These are phyloP conservation scores for Carallia pectinifolia DNA, from an alignment of 345 rosid genomes.

Conservation along the genomic window DNA sequence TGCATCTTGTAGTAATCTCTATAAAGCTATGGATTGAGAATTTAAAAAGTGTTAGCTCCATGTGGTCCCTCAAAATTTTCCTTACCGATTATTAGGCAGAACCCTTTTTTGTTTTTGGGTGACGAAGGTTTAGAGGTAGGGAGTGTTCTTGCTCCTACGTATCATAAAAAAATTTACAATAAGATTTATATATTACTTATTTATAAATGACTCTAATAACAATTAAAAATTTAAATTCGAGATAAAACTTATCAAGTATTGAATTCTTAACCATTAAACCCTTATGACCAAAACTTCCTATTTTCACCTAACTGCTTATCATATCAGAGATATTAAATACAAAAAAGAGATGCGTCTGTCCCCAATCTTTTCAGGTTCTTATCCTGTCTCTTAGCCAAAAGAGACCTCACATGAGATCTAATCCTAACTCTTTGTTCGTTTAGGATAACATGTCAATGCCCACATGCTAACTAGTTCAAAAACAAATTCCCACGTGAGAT, in stretches of 20 bases:
- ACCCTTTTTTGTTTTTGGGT: no score
- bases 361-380: constrained; percentile 15
- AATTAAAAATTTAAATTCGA: no score
- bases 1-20: constrained; percentile 2
- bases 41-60: constrained; percentile 17
- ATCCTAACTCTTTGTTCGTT: not conserved
- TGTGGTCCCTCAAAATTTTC: constrained; percentile 28
- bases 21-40: constrained; percentile 23
- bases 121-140: no score
- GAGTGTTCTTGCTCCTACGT: no score
- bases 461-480: not conserved
- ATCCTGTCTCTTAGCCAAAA: constrained; percentile 25
- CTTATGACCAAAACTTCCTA: not conserved
- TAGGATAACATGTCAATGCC: not conserved
- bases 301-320: constrained; percentile 18
- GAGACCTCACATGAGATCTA: constrained; percentile 3
- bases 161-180: not conserved
- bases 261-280: no score
- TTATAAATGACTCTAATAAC: no score
- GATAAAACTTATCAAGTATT: no score
- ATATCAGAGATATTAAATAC: constrained; percentile 5
- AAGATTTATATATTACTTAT: no score
- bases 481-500: not conserved
- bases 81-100: constrained; percentile 19
- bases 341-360: constrained; percentile 23